These are phyloP conservation scores for Komagataella pastoris DNA, from an alignment of 805 yeast species.

Conservation along the genomic window DNA sequence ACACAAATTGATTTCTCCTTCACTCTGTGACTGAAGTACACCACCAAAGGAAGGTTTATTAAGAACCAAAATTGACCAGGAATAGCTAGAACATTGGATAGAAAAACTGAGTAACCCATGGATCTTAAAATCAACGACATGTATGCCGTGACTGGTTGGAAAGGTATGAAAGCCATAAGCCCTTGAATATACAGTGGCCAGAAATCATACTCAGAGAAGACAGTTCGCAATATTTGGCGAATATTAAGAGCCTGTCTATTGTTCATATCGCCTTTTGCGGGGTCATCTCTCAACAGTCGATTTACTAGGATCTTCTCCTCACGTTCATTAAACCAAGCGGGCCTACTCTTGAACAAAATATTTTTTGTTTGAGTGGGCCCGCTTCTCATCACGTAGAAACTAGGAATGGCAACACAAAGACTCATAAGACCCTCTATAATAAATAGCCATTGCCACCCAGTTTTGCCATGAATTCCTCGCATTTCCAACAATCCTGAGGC, in stretches of 20 bases:
- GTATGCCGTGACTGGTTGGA: slow-evolving; percentile 22
- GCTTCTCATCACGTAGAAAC: slow-evolving; percentile 26
- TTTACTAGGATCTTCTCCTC: slow-evolving; percentile 27
- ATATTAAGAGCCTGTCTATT: slow-evolving; percentile 33
- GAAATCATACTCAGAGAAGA: slow-evolving; percentile 29
- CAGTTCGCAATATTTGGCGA: slow-evolving; percentile 21
- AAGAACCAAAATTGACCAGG: slow-evolving; percentile 26
- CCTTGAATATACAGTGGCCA: slow-evolving; percentile 36
- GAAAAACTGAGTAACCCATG: slow-evolving; percentile 36
- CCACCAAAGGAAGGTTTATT: slow-evolving; percentile 15
- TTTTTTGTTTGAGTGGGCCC: slow-evolving; percentile 38
- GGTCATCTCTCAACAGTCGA: slow-evolving; percentile 27
- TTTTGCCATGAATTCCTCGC: slow-evolving; percentile 20
- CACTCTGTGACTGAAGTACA: slow-evolving; percentile 19
- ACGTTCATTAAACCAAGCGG: slow-evolving; percentile 26
- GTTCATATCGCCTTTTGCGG: slow-evolving; percentile 40
- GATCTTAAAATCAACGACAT: slow-evolving; percentile 28
- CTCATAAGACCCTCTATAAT: slow-evolving; percentile 33
- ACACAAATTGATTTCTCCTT: slow-evolving; percentile 13
- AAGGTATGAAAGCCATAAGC: slow-evolving; percentile 21
- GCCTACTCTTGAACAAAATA: slow-evolving; percentile 26
- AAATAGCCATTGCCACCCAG: slow-evolving; percentile 39
- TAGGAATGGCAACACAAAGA: slow-evolving; percentile 17
- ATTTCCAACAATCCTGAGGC: slow-evolving; percentile 26
- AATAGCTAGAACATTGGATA: slow-evolving; percentile 36